Conservation (phyloP, 2,329 filamentous ascomycete genomes). For the Rhytidhysteron rufulum region DNA sequence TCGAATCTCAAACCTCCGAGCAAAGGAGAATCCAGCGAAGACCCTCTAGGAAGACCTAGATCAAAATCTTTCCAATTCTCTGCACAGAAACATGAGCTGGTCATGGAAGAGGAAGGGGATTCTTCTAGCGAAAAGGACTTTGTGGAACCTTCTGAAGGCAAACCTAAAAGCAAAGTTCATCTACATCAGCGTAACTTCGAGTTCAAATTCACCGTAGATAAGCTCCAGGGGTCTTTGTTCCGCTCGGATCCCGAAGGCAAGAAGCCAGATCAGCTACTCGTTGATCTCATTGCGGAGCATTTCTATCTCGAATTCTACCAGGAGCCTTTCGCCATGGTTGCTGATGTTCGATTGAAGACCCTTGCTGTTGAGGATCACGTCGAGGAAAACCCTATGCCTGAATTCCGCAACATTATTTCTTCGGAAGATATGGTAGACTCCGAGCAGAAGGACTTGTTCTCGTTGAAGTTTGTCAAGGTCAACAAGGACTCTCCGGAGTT, state of each 20-base stretch:
- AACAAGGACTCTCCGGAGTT: constrained; percentile 92
- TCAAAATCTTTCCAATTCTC: constrained; percentile 73
- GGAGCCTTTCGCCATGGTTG: constrained; percentile 86
- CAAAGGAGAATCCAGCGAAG: constrained; percentile 23
- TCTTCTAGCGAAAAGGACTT: constrained; percentile 61
- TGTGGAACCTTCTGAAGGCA: constrained; percentile 64
- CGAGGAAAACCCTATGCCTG: constrained; percentile 74
- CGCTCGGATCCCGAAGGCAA: constrained; percentile 75
- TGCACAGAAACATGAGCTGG: constrained; percentile 68
- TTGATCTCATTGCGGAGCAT: constrained; percentile 84
- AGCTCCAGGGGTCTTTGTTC: constrained; percentile 87
- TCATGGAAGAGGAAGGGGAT: constrained; percentile 70
- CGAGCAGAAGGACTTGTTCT: constrained; percentile 75
- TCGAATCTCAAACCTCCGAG: constrained; percentile 35
- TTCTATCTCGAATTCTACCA: constrained; percentile 88
- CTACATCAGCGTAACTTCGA: constrained; percentile 90
- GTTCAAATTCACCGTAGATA: constrained; percentile 94
- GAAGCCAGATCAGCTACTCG: constrained; percentile 75
- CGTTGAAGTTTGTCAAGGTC: constrained; percentile 84
- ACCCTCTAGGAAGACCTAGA: constrained; percentile 49
- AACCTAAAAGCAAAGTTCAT: constrained; percentile 44
- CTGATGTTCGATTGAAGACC: constrained; percentile 82
- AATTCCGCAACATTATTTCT: constrained; percentile 97
- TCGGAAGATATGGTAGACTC: constrained; percentile 71
- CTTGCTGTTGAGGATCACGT: constrained; percentile 93